Evolutionary conservation across 2,329 filamentous ascomycete genomes (phyloP).

Genomic region (Penicillium brasilianum): DNA sequence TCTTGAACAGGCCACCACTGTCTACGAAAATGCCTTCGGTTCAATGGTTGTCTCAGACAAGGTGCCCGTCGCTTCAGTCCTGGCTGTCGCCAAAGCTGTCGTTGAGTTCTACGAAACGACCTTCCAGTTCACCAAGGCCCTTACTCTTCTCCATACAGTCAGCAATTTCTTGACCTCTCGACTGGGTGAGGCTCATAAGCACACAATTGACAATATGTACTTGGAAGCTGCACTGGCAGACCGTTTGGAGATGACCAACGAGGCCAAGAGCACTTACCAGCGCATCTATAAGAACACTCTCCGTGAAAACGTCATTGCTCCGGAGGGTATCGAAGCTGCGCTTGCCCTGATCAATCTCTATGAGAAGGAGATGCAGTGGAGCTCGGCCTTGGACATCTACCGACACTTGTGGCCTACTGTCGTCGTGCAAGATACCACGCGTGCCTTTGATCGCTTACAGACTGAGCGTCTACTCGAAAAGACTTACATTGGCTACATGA

Average conservation of each 20-base stretch:
- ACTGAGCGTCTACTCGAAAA: constrained; percentile 51
- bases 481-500: constrained; percentile 55
- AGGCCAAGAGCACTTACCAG: constrained; percentile 51
- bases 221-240: constrained; percentile 53
- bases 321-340: constrained; percentile 54
- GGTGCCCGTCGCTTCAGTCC: constrained; percentile 39
- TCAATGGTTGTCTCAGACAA: constrained; percentile 38
- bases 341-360: constrained; percentile 53
- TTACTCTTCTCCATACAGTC: constrained; percentile 38
- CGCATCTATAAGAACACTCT: constrained; percentile 50
- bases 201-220: constrained; percentile 56
- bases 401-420: constrained; percentile 55
- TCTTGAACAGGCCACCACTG: constrained; percentile 34
- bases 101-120: constrained; percentile 46
- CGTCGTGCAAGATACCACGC: constrained; percentile 48
- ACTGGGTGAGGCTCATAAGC: constrained; percentile 46
- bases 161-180: constrained; percentile 40
- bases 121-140: constrained; percentile 42
- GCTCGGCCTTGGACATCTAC: constrained; percentile 54
- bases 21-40: constrained; percentile 44
- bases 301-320: constrained; percentile 34
- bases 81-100: constrained; percentile 41
- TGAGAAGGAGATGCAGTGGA: constrained; percentile 52
- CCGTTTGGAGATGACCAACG: constrained; percentile 44
- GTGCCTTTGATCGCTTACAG: constrained; percentile 43